Evolutionary conservation across 2,329 filamentous ascomycete species (phyloP).

Genomic region (Xylariaceae sp.): DNA sequence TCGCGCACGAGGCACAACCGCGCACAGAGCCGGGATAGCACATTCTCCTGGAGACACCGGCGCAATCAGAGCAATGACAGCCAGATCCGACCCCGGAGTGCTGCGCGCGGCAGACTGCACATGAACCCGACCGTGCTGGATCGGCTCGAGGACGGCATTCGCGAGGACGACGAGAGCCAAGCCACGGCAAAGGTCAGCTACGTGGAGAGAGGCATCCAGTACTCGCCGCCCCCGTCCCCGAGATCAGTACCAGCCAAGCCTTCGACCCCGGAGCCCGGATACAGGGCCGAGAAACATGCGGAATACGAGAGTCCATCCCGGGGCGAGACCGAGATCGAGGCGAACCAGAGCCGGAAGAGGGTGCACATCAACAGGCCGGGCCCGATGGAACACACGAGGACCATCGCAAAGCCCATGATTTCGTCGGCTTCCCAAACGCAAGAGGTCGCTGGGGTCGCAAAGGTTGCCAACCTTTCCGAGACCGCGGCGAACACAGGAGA

Average conservation of each 20-base stretch:
- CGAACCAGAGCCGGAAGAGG: conserved; percentile 66
- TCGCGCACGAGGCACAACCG: conserved; percentile 45
- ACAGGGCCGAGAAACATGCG: conserved; percentile 30
- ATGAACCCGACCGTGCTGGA: conserved; percentile 50
- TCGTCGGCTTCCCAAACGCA: conserved; percentile 57
- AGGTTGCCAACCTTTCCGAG: conserved; percentile 52
- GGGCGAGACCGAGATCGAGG: conserved; percentile 55
- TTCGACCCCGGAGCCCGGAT: conserved; percentile 34
- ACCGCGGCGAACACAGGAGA: conserved; percentile 28
- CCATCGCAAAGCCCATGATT: conserved; percentile 45
- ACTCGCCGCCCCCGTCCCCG: conserved; percentile 74
- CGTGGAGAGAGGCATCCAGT: conserved; percentile 72
- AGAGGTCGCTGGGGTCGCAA: conserved; percentile 55
- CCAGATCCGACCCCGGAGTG: conserved; percentile 46
- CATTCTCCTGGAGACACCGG: conserved; percentile 38
- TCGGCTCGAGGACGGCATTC: conserved; percentile 43
- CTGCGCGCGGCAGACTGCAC: conserved; percentile 43
- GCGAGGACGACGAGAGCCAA: conserved; percentile 41
- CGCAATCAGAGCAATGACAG: conserved; percentile 54
- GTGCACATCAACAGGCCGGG: conserved; percentile 47
- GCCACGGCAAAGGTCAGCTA: conserved; percentile 44
- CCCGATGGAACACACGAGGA: conserved; percentile 37
- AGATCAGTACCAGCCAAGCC: conserved; percentile 34
- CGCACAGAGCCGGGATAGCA: conserved; percentile 51
- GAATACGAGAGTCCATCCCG: conserved; percentile 38